A percentile compares a stretch with the other conserved stretches of the same genome.
These are phyloP conservation scores for Fusarium torulosum DNA, from an alignment of 2,329 filamentous ascomycete species.

Conservation along the genomic window DNA sequence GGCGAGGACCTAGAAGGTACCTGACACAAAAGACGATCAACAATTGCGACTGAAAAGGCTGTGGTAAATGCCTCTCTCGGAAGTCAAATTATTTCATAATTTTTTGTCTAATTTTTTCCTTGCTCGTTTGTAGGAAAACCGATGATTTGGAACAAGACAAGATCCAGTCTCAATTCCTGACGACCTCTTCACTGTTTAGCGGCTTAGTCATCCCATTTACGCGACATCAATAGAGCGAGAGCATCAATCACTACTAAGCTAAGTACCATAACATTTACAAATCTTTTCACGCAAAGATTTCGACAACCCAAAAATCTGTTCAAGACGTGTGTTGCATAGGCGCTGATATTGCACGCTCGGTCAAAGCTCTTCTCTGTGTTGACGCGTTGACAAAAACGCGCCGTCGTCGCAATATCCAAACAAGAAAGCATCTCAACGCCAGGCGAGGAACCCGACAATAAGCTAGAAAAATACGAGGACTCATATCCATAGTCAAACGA, in stretches of 20 bases:
- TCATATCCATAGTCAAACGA: not conserved
- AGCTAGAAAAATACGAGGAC: not conserved
- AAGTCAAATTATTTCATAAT: no score
- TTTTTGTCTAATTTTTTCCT: no score
- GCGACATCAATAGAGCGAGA: not conserved
- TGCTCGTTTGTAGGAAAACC: no score
- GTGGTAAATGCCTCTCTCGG: no score
- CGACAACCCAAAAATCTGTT: not conserved
- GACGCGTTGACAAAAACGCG: conserved; percentile 7
- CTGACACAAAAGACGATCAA: no score
- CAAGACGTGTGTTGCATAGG: not conserved
- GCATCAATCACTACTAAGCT: not conserved
- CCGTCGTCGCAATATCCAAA: not conserved
- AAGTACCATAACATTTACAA: not conserved
- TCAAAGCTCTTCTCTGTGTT: not conserved
- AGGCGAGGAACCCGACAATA: not conserved
- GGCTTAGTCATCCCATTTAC: not conserved
- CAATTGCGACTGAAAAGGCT: no score
- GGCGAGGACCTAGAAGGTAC: no score
- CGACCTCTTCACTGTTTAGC: not conserved
- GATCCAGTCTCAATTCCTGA: no score
- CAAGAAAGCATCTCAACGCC: not conserved
- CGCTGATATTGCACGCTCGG: not conserved
- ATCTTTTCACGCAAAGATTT: not conserved
- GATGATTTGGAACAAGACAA: no score